phyloP scores from a whole-genome alignment of 2,329 filamentous ascomycete genomes.

The Fusarium falciforme region DNA sequence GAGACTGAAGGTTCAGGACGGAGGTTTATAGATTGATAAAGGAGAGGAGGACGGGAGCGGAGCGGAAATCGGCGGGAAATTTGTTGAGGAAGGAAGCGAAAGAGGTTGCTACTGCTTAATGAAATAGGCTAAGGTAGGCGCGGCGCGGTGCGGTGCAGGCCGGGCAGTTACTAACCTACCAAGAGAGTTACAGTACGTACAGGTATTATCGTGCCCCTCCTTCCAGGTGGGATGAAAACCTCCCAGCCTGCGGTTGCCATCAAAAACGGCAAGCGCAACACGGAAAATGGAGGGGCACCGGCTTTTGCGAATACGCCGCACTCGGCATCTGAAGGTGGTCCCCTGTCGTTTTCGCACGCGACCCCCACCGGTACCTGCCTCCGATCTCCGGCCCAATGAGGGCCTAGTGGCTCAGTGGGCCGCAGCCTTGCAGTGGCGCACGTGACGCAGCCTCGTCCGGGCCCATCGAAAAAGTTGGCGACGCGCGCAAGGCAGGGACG shows the following conservation, averaged over 20 bases:
- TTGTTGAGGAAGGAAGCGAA: constrained; percentile 32
- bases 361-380: constrained; percentile 39
- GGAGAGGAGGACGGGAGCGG: constrained; percentile 19
- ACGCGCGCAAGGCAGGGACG: constrained; percentile 38
- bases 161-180: neutral
- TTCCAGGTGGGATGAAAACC: constrained; percentile 3
- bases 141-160: neutral
- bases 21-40: constrained; percentile 29
- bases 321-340: constrained; percentile 36
- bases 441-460: constrained; percentile 39
- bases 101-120: constrained; percentile 10
- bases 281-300: constrained; percentile 41
- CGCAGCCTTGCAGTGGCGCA: constrained; percentile 32
- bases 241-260: constrained; percentile 4
- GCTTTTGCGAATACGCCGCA: constrained; percentile 41
- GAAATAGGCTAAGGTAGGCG: constrained; percentile 11
- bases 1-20: constrained; percentile 14
- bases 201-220: constrained; percentile 21
- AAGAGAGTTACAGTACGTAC: neutral
- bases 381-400: constrained; percentile 13
- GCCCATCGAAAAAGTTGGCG: constrained; percentile 45
- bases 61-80: constrained; percentile 35
- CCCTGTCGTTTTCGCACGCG: constrained; percentile 17
- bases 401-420: too few relatives aligned
- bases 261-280: constrained; percentile 29